A percentile compares a stretch with the other conserved stretches of the same genome.
phyloP scores from a whole-genome alignment of 192 early-diverging fungal genomes.

The Mortierella claussenii region DNA sequence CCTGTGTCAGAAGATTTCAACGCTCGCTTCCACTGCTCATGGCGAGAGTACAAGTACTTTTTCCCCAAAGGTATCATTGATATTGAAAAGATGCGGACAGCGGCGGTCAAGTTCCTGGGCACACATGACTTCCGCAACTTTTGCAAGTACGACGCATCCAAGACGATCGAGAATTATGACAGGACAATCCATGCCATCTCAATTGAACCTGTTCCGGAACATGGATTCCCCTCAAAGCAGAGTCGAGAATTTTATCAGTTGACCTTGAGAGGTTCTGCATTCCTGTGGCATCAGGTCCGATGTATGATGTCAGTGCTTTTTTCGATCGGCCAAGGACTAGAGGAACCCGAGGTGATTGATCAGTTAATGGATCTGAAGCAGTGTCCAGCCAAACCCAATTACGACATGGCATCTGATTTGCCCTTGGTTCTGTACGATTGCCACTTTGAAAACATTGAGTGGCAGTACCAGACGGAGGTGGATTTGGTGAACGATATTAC shows the following conservation, averaged over 20 bases:
- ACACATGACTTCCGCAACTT: slow-evolving; percentile 95
- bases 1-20: slow-evolving; percentile 81
- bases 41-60: slow-evolving; percentile 92
- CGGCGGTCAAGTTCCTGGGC: slow-evolving; percentile 76
- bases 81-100: slow-evolving; percentile 80
- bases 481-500: slow-evolving; percentile 36
- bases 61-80: slow-evolving; percentile 78
- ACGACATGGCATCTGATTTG: slow-evolving; percentile 91
- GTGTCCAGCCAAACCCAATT: slow-evolving; percentile 81
- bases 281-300: slow-evolving; percentile 98
- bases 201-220: slow-evolving; percentile 30
- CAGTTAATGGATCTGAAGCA: slow-evolving; percentile 73
- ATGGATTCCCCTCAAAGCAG: slow-evolving; percentile 17
- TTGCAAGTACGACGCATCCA: slow-evolving; percentile 92
- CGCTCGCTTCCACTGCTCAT: slow-evolving; percentile 88
- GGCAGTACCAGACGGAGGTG: slow-evolving; percentile 65
- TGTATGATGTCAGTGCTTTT: slow-evolving; percentile 95
- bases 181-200: slow-evolving; percentile 69
- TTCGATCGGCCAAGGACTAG: slow-evolving; percentile 83
- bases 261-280: slow-evolving; percentile 86
- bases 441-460: slow-evolving; percentile 71
- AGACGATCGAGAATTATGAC: slow-evolving; percentile 83
- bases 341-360: slow-evolving; percentile 75
- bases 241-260: slow-evolving; percentile 70
- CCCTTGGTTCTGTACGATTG: slow-evolving; percentile 93